phyloP scores from a whole-genome alignment of 345 rosid species.

The Sonneratia caseolaris region DNA sequence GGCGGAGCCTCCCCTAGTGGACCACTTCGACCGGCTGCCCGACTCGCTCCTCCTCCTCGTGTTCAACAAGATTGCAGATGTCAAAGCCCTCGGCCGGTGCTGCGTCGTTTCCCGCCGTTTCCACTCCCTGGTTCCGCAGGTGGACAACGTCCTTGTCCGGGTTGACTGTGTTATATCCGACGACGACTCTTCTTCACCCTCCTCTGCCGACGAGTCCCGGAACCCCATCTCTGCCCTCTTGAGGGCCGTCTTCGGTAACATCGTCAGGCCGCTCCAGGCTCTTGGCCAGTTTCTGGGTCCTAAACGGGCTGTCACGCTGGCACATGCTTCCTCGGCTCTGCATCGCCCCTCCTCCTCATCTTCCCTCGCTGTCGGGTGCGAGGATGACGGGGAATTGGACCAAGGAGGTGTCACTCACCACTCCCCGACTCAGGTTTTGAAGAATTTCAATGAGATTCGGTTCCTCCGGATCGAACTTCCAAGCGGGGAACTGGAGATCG shows the following conservation, averaged over 20 bases:
- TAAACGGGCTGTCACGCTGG: conserved; percentile 18
- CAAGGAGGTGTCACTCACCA: conserved; percentile 85
- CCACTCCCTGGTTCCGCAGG: conserved; percentile 55
- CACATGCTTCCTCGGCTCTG: conserved; percentile 16
- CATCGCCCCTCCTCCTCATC: conserved; percentile 4
- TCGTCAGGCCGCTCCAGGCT: conserved; percentile 74
- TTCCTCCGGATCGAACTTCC: conserved; percentile 78
- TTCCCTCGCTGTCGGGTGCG: conserved; percentile 28
- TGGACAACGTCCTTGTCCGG: conserved; percentile 75
- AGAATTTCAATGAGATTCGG: conserved; percentile 84
- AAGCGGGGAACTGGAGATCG: conserved; percentile 71
- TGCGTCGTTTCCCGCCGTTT: conserved; percentile 33
- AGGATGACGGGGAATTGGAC: conserved; percentile 55
- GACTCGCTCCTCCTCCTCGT: conserved; percentile 67
- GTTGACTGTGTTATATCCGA: conserved; percentile 94
- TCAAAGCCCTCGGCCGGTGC: conserved; percentile 90
- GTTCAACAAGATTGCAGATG: conserved; percentile 83
- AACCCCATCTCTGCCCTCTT: conserved; percentile 41
- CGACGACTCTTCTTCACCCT: conserved; percentile 39
- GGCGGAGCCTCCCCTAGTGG: conserved; percentile 15
- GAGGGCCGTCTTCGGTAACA: conserved; percentile 49
- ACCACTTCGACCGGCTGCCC: conserved; percentile 85
- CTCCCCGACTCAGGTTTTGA: conserved; percentile 86
- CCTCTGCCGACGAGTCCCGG: conserved; percentile 45
- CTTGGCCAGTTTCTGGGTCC: conserved; percentile 57